Conservation (phyloP, 495 filamentous ascomycete species). For the Daldinia loculata region DNA sequence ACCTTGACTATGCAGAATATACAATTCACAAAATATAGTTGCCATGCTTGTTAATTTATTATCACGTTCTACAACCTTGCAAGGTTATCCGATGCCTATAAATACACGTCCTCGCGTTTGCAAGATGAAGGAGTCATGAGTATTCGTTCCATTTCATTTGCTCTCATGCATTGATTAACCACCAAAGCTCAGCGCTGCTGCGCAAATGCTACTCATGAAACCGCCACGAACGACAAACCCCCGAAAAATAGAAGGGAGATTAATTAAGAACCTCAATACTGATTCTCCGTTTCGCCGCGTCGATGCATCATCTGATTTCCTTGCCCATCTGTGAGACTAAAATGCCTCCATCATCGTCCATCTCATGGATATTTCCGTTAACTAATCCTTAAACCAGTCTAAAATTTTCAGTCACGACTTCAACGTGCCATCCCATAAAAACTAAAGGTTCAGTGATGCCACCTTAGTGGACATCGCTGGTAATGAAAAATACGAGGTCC, state of each 20-base stretch:
- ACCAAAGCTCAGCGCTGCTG: constrained; percentile 10
- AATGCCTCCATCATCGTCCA: constrained; percentile 1
- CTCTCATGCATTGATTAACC: constrained; percentile 30
- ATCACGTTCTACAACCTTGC: constrained; percentile 14
- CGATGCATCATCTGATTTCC: constrained; percentile 32
- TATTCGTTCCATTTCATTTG: constrained; percentile 33
- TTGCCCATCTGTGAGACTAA: neutral
- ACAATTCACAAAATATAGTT: neutral
- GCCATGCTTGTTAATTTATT: neutral
- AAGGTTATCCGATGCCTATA: constrained; percentile 24
- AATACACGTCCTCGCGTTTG: constrained; percentile 10
- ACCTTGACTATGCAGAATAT: neutral
- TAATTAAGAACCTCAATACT: neutral
- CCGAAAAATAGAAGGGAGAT: neutral
- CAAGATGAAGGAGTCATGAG: constrained; percentile 14
- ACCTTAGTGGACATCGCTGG: neutral
- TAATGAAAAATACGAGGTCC: constrained; percentile 5
- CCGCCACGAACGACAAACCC: constrained; percentile 4
- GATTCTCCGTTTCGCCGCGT: constrained; percentile 33
- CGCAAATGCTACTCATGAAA: constrained; percentile 17
- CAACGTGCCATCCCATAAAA: neutral
- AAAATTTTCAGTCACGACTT: neutral
- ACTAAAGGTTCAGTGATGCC: neutral
- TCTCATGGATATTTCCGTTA: constrained; percentile 9
- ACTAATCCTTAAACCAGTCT: constrained; percentile 15